These are phyloP conservation scores for Mycena vitilis DNA, from an alignment of 768 basidiomycete genomes.

Conservation along the genomic window DNA sequence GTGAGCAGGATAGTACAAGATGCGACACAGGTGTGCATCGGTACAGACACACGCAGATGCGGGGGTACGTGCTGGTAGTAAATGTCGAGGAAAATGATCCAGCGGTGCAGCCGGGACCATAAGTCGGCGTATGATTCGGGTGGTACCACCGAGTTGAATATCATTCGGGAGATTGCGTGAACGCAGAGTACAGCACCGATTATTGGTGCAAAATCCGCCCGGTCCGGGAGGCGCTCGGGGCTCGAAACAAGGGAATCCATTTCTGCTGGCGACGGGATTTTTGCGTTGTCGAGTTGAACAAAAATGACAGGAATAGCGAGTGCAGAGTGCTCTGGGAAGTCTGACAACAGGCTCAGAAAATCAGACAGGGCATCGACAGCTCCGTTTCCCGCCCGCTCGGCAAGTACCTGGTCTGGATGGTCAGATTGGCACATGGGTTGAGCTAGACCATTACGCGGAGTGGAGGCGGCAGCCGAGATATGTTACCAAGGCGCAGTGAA, in stretches of 20 bases:
- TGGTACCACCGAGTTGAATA: background rate
- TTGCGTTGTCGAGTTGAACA: background rate
- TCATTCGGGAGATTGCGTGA: background rate
- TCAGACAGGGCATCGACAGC: background rate
- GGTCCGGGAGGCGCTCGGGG: background rate
- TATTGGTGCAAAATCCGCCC: background rate
- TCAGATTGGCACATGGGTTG: too few relatives aligned
- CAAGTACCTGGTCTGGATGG: background rate
- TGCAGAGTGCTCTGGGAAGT: background rate
- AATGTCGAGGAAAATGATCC: background rate
- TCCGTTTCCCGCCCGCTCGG: background rate
- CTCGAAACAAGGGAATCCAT: background rate
- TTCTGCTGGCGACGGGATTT: background rate
- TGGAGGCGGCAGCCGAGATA: too few relatives aligned
- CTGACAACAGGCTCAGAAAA: background rate
- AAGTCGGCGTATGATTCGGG: background rate
- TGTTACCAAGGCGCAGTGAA: too few relatives aligned
- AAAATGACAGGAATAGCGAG: background rate
- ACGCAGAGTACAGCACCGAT: background rate
- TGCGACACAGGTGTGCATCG: background rate
- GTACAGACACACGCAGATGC: background rate
- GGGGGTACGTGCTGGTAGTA: background rate
- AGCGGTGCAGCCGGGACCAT: background rate
- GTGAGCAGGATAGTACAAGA: background rate
- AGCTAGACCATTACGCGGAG: too few relatives aligned